Evolutionary conservation across 2,329 filamentous ascomycete species (phyloP).

Genomic region (Elsinoe fawcettii): DNA sequence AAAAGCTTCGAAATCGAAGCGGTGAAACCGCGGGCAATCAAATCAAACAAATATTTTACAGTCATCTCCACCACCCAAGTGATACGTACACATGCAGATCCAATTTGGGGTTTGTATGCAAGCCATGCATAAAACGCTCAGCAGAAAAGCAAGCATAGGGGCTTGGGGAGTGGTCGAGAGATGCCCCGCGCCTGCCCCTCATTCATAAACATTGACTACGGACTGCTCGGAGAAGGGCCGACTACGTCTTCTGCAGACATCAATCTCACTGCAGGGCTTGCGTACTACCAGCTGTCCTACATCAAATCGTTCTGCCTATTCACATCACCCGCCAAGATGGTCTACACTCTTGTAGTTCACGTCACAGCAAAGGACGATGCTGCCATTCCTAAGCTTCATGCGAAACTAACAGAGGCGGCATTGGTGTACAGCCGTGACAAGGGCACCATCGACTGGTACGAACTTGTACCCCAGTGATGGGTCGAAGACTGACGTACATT

Average conservation of each 20-base stretch:
- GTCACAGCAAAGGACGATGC: slow-evolving; percentile 61
- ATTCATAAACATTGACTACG: neutral
- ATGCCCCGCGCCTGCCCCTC: slow-evolving; percentile 13
- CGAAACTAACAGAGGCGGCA: slow-evolving; percentile 68
- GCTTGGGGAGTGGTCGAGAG: neutral
- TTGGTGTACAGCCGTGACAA: slow-evolving; percentile 63
- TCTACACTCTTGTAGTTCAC: slow-evolving; percentile 62
- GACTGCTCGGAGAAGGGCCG: neutral
- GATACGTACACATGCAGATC: neutral
- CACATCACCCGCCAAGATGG: slow-evolving; percentile 42
- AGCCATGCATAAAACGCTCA: neutral
- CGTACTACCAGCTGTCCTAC: neutral
- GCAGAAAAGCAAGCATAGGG: neutral
- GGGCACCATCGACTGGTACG: slow-evolving; percentile 46
- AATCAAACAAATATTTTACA: neutral
- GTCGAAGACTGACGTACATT: slow-evolving; percentile 29
- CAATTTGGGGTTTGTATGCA: neutral
- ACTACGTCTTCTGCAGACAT: neutral
- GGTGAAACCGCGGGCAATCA: neutral
- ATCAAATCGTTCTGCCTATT: neutral
- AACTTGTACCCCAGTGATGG: neutral
- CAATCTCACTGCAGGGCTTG: neutral
- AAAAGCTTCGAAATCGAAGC: slow-evolving; percentile 14
- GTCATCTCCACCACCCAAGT: neutral
- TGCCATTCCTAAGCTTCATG: slow-evolving; percentile 57